A percentile compares a stretch with the other conserved stretches of the same genome.
Evolutionary conservation across 768 basidiomycete species (phyloP).

Genomic region (Mycena haematopus): DNA sequence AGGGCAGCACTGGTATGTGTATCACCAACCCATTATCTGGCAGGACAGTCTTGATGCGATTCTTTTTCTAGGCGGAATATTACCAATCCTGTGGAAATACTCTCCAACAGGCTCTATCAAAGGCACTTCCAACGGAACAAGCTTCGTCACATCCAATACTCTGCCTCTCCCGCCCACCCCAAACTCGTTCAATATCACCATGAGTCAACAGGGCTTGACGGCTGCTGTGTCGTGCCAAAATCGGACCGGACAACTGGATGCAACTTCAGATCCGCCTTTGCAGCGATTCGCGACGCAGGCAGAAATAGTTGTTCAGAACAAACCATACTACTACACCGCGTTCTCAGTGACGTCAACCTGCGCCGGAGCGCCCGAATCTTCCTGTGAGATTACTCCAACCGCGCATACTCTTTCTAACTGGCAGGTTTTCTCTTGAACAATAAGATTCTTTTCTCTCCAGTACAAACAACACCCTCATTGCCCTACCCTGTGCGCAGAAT

Average conservation of each 20-base stretch:
- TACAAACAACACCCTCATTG: neutral
- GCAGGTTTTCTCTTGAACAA: neutral
- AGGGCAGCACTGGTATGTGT: too few species aligned
- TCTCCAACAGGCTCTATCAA: neutral
- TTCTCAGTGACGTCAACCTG: neutral
- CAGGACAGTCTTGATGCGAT: too few species aligned
- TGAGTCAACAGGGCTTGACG: neutral
- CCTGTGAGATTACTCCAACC: neutral
- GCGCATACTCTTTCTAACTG: neutral
- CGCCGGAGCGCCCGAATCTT: neutral
- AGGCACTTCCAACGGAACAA: neutral
- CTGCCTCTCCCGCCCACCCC: neutral
- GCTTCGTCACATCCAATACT: neutral
- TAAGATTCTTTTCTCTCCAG: neutral
- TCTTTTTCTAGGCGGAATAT: too few species aligned
- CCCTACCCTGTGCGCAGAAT: too few species aligned
- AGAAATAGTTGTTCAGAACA: neutral
- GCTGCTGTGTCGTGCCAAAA: neutral
- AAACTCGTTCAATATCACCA: neutral
- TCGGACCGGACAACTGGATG: neutral
- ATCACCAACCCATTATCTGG: too few species aligned
- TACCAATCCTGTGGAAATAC: neutral
- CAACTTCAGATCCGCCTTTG: neutral
- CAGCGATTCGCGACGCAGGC: neutral
- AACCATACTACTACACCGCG: neutral